Conservation (phyloP, 768 basidiomycete genomes). For the Tephrocybe sp. region DNA sequence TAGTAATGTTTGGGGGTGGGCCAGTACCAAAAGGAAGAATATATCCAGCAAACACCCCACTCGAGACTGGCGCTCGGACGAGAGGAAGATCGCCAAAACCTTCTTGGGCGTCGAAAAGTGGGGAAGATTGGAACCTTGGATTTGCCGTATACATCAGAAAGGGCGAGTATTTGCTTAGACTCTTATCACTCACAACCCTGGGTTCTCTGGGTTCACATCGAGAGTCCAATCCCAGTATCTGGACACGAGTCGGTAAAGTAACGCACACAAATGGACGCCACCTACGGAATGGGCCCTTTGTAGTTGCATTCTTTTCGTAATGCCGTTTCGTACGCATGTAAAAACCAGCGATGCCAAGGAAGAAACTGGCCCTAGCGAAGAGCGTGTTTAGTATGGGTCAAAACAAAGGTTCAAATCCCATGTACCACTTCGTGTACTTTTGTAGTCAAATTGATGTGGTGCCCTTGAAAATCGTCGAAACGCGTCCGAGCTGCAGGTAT, state of each 20-base stretch:
- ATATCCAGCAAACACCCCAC: constrained; percentile 34
- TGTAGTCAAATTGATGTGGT: no score
- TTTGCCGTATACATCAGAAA: not conserved
- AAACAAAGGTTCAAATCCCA: no score
- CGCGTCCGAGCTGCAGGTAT: no score
- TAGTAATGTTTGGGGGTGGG: constrained; percentile 26
- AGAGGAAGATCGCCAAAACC: constrained; percentile 37
- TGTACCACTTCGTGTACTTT: no score
- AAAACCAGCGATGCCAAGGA: constrained; percentile 29
- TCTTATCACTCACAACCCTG: constrained; percentile 16
- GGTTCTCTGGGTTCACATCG: constrained; percentile 24
- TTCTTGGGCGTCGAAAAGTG: constrained; percentile 31
- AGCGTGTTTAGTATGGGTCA: no score
- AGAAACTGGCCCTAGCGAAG: no score
- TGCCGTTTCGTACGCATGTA: constrained; percentile 21
- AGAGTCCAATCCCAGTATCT: constrained; percentile 42
- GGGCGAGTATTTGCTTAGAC: no score
- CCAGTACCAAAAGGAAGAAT: constrained; percentile 32
- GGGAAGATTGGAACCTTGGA: constrained; percentile 28
- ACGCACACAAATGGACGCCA: not conserved
- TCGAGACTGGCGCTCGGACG: constrained; percentile 24
- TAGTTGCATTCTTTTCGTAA: constrained; percentile 25
- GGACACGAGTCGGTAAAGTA: not conserved
- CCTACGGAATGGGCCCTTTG: constrained; percentile 22
- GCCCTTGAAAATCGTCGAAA: no score